Evolutionary conservation across 768 basidiomycete species (phyloP).

Genomic region (Coprinellus micaceus): DNA sequence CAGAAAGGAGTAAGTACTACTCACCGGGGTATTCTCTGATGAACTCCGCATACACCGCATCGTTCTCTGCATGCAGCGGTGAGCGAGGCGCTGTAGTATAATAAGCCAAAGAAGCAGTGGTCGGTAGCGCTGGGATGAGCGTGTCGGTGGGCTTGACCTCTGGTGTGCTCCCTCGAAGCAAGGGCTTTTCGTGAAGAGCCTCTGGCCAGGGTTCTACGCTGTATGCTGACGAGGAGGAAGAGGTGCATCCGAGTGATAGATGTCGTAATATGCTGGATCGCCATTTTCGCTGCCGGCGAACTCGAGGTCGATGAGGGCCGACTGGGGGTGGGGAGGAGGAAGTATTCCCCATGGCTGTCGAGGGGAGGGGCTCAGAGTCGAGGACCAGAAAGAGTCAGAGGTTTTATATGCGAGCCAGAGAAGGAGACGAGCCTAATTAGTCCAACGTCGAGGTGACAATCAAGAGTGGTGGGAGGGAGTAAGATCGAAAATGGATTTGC

Average conservation of each 20-base stretch:
- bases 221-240: slow-evolving; percentile 7
- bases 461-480: not conserved
- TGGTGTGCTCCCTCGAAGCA: not conserved
- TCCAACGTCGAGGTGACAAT: not conserved
- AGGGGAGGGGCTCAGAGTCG: not conserved
- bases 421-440: slow-evolving; percentile 3
- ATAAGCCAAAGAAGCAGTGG: slow-evolving; percentile 11
- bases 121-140: slow-evolving; percentile 2
- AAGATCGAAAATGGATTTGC: not conserved
- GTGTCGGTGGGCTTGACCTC: not conserved
- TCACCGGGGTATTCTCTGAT: slow-evolving; percentile 38
- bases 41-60: slow-evolving; percentile 47
- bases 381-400: not conserved
- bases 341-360: slow-evolving; percentile 12
- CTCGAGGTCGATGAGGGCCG: not conserved
- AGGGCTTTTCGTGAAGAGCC: slow-evolving; percentile 6
- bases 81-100: slow-evolving; percentile 2
- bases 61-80: slow-evolving; percentile 26
- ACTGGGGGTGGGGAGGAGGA: slow-evolving; percentile 6
- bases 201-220: slow-evolving; percentile 11
- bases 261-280: slow-evolving; percentile 6
- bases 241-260: slow-evolving; percentile 10
- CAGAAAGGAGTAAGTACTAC: not conserved
- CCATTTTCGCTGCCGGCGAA: not conserved
- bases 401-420: not conserved